Conservation (phyloP, 1,139 yeast species). For the Taiozyma sp. region DNA sequence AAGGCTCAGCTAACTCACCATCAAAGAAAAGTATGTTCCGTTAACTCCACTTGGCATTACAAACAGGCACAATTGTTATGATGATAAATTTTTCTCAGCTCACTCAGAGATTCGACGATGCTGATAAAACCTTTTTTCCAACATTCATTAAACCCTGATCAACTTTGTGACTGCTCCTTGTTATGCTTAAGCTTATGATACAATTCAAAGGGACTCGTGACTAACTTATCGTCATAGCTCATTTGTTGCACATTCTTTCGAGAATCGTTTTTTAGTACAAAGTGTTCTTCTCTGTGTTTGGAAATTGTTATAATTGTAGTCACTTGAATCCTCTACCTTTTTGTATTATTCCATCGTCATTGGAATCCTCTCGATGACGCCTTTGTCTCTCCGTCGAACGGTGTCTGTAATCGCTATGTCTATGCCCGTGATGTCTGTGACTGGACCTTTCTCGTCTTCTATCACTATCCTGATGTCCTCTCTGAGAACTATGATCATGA, state of each 20-base stretch:
- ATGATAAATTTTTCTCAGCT: slow-evolving; percentile 23
- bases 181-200: neutral
- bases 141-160: slow-evolving; percentile 20
- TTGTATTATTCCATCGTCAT: neutral
- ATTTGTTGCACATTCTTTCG: neutral
- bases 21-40: neutral
- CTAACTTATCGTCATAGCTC: neutral
- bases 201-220: neutral
- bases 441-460: neutral
- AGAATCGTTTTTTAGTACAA: neutral
- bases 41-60: neutral
- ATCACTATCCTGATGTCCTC: neutral
- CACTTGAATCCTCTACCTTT: slow-evolving; percentile 4
- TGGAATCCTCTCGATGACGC: neutral
- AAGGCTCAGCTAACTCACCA: neutral
- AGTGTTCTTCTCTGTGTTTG: neutral
- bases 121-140: slow-evolving; percentile 20
- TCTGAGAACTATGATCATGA: neutral
- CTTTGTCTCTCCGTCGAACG: neutral
- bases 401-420: neutral
- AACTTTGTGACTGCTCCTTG: neutral
- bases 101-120: slow-evolving; percentile 21
- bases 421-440: neutral
- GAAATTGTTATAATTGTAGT: neutral
- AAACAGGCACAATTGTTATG: slow-evolving; percentile 7